Base-by-base conservation (phyloP, 805 yeast species). In the Grigorovia humatica region DNA sequence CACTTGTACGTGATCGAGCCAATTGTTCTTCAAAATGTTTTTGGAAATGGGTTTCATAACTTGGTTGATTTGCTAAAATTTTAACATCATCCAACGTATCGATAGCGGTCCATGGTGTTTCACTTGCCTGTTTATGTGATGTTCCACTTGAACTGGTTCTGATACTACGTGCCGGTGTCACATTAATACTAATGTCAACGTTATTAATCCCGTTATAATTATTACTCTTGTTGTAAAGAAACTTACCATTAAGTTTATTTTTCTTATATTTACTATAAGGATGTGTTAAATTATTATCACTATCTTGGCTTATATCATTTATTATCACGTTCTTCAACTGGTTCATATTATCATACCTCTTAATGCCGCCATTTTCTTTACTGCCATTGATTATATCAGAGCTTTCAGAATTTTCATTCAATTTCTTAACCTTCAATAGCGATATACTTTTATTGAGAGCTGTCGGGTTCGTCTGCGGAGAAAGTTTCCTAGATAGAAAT, bases 21-120 rank as follows among this genome's bases (percentile, higher is more conserved):
- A 88, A 66, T 46, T 60, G 54, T 9, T 55, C 52, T 49, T 69
- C 71, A 43, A 60, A 61, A 4, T 58, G 65, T 5, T 68, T 71
- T 51, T 77, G 77, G 61, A 81, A 81, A 9, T 56, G 61, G 18
- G 57, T 59, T 32, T 52, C 59, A 72, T 77, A n/a, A 75, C 73
- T 44, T 74, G 75, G 48, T 66, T 75, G 56, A 59, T 60, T 59
- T 1, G 87, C 80, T 72, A 83, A 74, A 49, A 72, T 73, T 52
- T 78, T 77, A 8, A 88, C 93, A 56, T 87, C 95, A 56, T 88
- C 90, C 55, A 91, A 73, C 0, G 86, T 83, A 59, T 86, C 96
- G 48, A 89, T 82, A 58, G 88, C 95, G 7, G 91, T 82, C 95
- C 96, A 90, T 46, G 87, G 72, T 60, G 47, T 50, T 7, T 77